These are phyloP conservation scores for Eutypa lata DNA, from an alignment of 2,329 filamentous ascomycete genomes.

Conservation along the genomic window DNA sequence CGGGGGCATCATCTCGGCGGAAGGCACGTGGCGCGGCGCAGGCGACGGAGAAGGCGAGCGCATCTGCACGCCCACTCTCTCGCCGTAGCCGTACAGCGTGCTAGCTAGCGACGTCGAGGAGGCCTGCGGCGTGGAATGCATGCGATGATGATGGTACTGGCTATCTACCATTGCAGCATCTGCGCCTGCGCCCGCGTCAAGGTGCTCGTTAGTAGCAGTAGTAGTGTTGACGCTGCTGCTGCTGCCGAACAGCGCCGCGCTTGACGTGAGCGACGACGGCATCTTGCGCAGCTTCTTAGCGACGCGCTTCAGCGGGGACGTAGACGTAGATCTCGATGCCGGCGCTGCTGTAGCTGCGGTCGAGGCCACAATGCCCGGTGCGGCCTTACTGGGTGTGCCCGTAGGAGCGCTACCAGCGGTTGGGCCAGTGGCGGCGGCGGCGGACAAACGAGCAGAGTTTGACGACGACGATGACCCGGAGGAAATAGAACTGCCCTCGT, in stretches of 20 bases:
- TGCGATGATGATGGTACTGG: too few relatives aligned
- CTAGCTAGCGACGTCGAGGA: too few relatives aligned
- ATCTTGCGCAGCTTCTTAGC: constrained; percentile 54
- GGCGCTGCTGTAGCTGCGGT: constrained; percentile 6
- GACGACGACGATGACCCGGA: constrained; percentile 20
- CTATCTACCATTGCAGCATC: too few relatives aligned
- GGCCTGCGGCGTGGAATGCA: too few relatives aligned
- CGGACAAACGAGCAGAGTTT: background rate
- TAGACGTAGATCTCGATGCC: constrained; percentile 11
- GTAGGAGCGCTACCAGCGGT: too few relatives aligned
- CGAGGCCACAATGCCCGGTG: background rate
- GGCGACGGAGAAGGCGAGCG: too few relatives aligned
- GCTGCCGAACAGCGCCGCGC: constrained; percentile 12
- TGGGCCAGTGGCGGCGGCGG: background rate
- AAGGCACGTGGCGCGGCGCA: too few relatives aligned
- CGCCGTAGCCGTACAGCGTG: too few relatives aligned
- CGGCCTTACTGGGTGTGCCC: too few relatives aligned
- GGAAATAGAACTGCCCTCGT: constrained; percentile 26
- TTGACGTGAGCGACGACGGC: constrained; percentile 34
- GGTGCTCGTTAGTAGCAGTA: background rate
- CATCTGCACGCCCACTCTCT: too few relatives aligned
- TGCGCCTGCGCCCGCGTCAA: background rate
- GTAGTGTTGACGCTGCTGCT: background rate
- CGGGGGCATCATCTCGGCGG: too few relatives aligned
- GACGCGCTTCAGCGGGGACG: constrained; percentile 31